These are phyloP conservation scores for Quercus gilva DNA, from an alignment of 306 rosid species.

Conservation along the genomic window DNA sequence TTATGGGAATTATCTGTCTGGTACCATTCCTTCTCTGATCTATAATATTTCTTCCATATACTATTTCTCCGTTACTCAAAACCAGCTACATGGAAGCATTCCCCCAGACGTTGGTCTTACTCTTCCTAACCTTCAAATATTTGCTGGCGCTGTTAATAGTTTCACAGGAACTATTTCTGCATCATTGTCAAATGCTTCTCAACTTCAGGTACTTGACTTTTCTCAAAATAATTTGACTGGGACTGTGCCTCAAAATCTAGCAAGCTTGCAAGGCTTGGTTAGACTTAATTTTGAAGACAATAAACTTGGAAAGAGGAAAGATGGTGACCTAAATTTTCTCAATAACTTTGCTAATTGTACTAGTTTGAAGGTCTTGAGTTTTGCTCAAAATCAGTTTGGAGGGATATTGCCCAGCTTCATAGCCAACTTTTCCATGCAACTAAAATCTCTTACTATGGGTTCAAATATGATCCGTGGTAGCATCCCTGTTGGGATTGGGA, in stretches of 20 bases:
- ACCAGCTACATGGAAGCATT: no score
- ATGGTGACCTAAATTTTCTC: conserved; percentile 26
- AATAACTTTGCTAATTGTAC: conserved; percentile 31
- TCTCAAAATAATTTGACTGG: conserved; percentile 37
- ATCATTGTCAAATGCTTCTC: conserved; percentile 45
- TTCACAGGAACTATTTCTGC: conserved; percentile 41
- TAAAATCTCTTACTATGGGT: conserved; percentile 3
- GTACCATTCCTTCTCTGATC: conserved; percentile 13
- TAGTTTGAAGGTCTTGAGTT: conserved; percentile 6
- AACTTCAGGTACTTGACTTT: conserved; percentile 37
- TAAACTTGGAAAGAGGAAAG: conserved; percentile 29
- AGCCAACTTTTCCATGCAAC: conserved; percentile 28
- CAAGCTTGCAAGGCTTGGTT: conserved; percentile 27
- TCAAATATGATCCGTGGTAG: conserved; percentile 18
- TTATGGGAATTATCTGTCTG: conserved; percentile 21
- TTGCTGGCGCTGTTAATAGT: conserved; percentile 26
- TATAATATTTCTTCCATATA: no score
- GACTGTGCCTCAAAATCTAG: conserved; percentile 33
- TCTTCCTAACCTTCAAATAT: no score
- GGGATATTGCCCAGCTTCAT: conserved; percentile 30
- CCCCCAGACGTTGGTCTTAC: no score
- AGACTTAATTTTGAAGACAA: conserved; percentile 27
- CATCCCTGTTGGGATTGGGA: conserved; percentile 34
- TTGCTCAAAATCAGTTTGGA: conserved; percentile 24
- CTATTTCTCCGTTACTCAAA: rapidly evolving